A percentile compares a stretch with the other conserved stretches of the same genome.
phyloP scores from a whole-genome alignment of 257 asterid species.

The Gentiana straminea region DNA sequence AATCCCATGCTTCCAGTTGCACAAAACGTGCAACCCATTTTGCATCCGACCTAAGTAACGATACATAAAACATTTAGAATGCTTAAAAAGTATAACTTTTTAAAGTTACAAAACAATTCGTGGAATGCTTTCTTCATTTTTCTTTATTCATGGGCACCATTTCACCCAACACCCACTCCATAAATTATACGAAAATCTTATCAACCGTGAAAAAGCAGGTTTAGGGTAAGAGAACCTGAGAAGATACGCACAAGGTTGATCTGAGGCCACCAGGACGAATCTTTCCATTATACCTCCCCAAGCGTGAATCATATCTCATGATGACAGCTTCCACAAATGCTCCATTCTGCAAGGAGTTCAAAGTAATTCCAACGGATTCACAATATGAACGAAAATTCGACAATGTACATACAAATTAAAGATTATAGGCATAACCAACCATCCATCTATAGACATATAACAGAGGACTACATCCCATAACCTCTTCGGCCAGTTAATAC shows the following conservation, averaged over 20 bases:
- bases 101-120: too few species aligned
- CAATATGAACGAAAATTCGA: background rate
- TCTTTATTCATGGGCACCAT: too few species aligned
- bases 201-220: background rate
- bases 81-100: too few species aligned
- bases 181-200: too few species aligned
- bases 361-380: background rate
- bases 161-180: too few species aligned
- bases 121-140: too few species aligned
- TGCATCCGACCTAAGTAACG: conserved; percentile 77
- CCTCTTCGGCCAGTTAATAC: too few species aligned
- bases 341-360: conserved; percentile 51
- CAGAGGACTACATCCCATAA: too few species aligned
- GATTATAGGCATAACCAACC: background rate
- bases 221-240: conserved; percentile 47
- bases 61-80: too few species aligned
- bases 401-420: background rate
- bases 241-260: conserved; percentile 89
- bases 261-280: conserved; percentile 94
- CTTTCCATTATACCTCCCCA: conserved; percentile 75
- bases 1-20: conserved; percentile 99
- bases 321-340: conserved; percentile 89
- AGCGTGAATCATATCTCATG: conserved; percentile 81
- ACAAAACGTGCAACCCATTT: conserved; percentile 96
- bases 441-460: too few species aligned